These are phyloP conservation scores for Austropuccinia psidii DNA, from an alignment of 1,284 basidiomycete genomes.

Conservation along the genomic window DNA sequence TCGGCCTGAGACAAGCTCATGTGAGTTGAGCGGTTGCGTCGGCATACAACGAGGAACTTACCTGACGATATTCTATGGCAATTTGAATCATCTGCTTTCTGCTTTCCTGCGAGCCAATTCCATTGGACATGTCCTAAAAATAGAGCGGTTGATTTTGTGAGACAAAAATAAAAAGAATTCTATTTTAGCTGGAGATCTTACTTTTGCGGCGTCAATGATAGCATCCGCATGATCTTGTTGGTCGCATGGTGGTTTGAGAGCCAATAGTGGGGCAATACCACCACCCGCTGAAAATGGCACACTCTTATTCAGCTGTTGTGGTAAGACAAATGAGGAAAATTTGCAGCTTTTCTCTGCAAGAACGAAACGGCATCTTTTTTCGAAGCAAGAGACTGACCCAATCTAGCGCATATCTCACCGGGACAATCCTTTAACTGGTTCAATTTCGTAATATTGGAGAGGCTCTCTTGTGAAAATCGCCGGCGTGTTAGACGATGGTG, in stretches of 20 bases:
- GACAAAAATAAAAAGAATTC: background rate
- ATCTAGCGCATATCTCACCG: constrained; percentile 8
- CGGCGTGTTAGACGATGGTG: constrained; percentile 2
- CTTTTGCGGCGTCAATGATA: constrained; percentile 25
- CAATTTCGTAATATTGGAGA: background rate
- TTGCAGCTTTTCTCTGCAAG: background rate
- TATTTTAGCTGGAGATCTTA: background rate
- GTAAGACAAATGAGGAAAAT: background rate
- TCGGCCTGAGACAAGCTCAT: background rate
- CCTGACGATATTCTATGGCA: constrained; percentile 6
- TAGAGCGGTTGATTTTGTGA: background rate
- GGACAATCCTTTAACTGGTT: background rate
- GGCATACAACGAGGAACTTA: background rate
- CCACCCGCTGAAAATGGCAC: background rate
- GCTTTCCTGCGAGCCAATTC: background rate
- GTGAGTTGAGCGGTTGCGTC: background rate
- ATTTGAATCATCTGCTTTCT: constrained; percentile 13
- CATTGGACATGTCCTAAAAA: constrained; percentile 2
- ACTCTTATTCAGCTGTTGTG: background rate
- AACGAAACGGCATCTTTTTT: background rate
- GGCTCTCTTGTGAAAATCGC: background rate
- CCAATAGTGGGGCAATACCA: constrained; percentile 20
- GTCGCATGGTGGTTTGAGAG: constrained; percentile 3
- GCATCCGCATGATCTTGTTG: constrained; percentile 30
- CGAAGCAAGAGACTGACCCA: background rate